Conservation (phyloP, 768 basidiomycete species). For the Lactarius psammicola region DNA sequence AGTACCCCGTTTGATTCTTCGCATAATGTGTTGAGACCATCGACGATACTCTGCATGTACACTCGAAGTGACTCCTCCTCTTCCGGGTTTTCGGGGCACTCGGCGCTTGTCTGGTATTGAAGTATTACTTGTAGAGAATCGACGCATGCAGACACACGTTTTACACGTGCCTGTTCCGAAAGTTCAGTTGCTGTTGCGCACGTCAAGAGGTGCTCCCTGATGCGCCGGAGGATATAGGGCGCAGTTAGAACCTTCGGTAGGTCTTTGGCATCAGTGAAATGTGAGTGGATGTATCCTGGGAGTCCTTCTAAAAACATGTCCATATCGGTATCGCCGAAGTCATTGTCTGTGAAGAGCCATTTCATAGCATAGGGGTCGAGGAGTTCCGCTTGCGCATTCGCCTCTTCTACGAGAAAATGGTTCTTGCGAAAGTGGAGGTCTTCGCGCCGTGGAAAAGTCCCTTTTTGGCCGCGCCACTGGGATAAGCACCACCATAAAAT, state of each 20-base stretch:
- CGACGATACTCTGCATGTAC: background rate
- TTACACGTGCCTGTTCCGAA: background rate
- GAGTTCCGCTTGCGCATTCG: background rate
- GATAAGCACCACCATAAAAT: too few species aligned
- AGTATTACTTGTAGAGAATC: conserved; percentile 11
- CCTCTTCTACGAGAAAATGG: background rate
- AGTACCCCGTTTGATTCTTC: background rate
- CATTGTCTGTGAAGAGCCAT: conserved; percentile 9
- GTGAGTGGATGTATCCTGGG: conserved; percentile 15
- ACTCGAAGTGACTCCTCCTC: background rate
- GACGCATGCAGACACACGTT: conserved; percentile 4
- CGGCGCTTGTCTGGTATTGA: background rate
- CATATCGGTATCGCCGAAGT: conserved; percentile 18
- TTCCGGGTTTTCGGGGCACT: too few species aligned
- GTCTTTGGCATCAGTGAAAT: background rate
- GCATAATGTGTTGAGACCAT: background rate
- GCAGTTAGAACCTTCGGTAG: background rate
- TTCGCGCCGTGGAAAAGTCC: background rate
- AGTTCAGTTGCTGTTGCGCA: conserved; percentile 9
- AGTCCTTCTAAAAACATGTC: conserved; percentile 15
- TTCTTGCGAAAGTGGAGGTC: background rate
- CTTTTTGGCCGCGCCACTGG: too few species aligned
- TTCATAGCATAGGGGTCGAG: conserved; percentile 13
- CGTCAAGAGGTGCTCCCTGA: conserved; percentile 17
- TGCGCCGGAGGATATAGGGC: background rate